Conservation (phyloP, 768 basidiomycete genomes). For the Saitozyma sp. region DNA sequence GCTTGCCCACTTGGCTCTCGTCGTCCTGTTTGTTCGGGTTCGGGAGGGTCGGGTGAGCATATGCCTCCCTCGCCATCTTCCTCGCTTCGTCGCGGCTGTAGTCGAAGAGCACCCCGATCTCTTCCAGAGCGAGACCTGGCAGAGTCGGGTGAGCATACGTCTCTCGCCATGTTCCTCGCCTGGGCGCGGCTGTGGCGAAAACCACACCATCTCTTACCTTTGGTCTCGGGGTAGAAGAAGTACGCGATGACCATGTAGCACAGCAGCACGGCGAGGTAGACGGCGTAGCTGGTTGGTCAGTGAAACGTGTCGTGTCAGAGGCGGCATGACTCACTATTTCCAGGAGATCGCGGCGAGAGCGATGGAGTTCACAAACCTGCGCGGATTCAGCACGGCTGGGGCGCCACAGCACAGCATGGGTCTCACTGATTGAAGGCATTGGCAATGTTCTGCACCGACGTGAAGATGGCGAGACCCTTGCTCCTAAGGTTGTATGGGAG, state of each 20-base stretch:
- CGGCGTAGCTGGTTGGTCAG: constrained; percentile 3
- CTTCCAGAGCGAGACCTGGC: no score
- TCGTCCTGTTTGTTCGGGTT: no score
- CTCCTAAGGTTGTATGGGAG: constrained; percentile 72
- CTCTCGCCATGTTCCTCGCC: no score
- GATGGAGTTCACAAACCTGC: neutral
- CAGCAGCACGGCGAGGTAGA: constrained; percentile 22
- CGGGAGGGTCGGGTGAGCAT: no score
- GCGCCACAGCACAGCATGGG: constrained; percentile 1
- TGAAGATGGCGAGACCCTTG: constrained; percentile 70
- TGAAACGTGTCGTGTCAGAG: neutral
- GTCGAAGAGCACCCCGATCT: no score
- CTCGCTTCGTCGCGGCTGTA: no score
- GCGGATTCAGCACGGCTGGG: neutral
- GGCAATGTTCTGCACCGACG: constrained; percentile 21
- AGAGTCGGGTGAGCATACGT: no score
- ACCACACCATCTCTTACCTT: neutral
- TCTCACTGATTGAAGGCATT: constrained; percentile 23
- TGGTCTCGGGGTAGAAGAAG: constrained; percentile 30
- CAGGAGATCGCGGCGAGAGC: no score
- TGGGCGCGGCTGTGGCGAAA: no score
- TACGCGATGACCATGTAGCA: constrained; percentile 15
- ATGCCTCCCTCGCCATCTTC: no score
- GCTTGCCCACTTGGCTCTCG: no score
- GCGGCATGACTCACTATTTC: neutral